Conservation (phyloP, 2,329 filamentous ascomycete genomes). For the Chaetothyriales sp. region DNA sequence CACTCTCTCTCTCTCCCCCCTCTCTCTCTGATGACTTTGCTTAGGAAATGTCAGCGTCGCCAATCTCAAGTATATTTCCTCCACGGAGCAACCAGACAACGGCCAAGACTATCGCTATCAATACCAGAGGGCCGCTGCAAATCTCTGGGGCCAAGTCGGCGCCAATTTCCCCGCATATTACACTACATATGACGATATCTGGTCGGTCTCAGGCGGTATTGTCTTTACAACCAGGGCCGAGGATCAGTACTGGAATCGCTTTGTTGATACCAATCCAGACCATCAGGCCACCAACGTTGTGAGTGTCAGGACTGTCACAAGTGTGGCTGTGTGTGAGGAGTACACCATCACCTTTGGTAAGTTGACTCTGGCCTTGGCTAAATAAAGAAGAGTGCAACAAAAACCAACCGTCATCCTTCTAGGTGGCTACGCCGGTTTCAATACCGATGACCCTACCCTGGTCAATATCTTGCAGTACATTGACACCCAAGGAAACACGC, state of each 20-base stretch:
- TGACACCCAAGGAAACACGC: slow-evolving; percentile 4
- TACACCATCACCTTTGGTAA: slow-evolving; percentile 2
- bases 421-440: slow-evolving; percentile 8
- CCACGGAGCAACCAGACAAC: neutral
- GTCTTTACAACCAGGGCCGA: slow-evolving; percentile 34
- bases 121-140: slow-evolving; percentile 7
- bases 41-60: slow-evolving; percentile 9
- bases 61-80: slow-evolving; percentile 7
- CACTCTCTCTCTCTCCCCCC: neutral
- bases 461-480: slow-evolving; percentile 4
- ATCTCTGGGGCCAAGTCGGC: slow-evolving; percentile 10
- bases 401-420: slow-evolving; percentile 1
- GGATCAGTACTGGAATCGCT: slow-evolving; percentile 10
- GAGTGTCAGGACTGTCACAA: slow-evolving; percentile 7
- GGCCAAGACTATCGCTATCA: neutral
- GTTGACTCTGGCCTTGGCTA: too few species aligned
- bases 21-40: neutral
- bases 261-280: slow-evolving; percentile 8
- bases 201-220: neutral
- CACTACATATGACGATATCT: neutral
- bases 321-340: slow-evolving; percentile 7
- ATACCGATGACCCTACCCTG: slow-evolving; percentile 3
- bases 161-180: neutral
- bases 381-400: neutral
- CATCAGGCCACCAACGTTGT: neutral